Base-by-base conservation (phyloP, 2,329 filamentous ascomycete species). In the Neonectria coccinea region DNA sequence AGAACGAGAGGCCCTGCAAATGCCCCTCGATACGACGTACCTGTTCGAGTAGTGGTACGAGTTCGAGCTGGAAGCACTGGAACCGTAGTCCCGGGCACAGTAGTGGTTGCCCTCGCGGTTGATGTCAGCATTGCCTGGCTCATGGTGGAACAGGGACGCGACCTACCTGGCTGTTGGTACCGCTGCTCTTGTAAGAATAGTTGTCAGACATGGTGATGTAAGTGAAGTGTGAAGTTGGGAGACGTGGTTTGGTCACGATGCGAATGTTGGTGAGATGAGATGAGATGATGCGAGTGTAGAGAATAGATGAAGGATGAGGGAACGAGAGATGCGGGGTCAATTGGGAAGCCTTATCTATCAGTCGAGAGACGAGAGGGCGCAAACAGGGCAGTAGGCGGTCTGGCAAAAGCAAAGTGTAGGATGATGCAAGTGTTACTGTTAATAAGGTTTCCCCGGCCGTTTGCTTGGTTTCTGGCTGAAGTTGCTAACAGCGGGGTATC, bases 1-100 rank as follows among this genome's bases (percentile, higher is more conserved):
- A 12, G 7, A 2, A 18, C 4, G 20, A 14, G 16, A 31, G 29
- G 31, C n/a, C 4, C 4, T 27, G 11, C 9, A 47, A 8, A 3
- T 7, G 6, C 6, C 5, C 5, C 20, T 16, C 14, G 2, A 10
- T 6, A 10, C 42, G 22, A 76, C 83, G 67, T 74, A 87, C 85
- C 63, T 74, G 81, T 92, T 92, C 56, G 88, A 91, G 75, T 91
- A 92, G 75, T 92, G 89, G 76, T 89, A 90, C 7, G 82, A 79
- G 79, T 91, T 91, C 31, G 79, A 77, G 76, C 89, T 88, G 55
- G 82, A 68, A 8, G 84, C 86, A 54, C 78, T 71, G 67, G 81
- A 83, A 66, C 87, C 87, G 69, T 91, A 91, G 78, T 89, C 86
- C 36, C 89, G 88, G 48, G 84, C 77, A 78, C 88, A 90, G 73